Base-by-base conservation (phyloP, 352 stramenopile genomes). In the Peronospora belbahrii region DNA sequence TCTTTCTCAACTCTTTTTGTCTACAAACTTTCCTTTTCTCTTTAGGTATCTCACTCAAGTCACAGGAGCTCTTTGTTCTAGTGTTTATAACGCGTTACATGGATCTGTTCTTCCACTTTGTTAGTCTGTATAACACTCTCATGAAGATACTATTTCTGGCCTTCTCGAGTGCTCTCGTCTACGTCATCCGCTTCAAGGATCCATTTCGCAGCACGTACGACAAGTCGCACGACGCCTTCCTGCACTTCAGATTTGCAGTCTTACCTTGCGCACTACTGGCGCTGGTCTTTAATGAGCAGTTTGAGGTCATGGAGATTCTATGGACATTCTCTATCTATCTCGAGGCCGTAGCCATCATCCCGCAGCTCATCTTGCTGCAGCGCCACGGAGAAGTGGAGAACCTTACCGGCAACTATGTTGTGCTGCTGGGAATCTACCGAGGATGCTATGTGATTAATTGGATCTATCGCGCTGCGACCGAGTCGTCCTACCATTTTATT, bases 301-400 rank as follows among this genome's bases (percentile, higher is more conserved):
- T 95, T 32, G 68, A 88, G 65, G 69, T 96, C 45, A 80, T 96
- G 59, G 85, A 93, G 41, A 93, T 97, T 55, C 73, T 98, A 3
- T 99, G 97, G 97, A 98, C 89, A 7, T 99, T 99, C 64, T 98
- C 94, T 19, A 98, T 99, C 57, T 99, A 98, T 68, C 78, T 99
- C 23, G 97, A 99, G 67, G 81, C 94, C 14, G 81, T 99, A 42
- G 94, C 96, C 19, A 99, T 99, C 61, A 85, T 99, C 43, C 97
- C 97, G 39, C 97, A 99, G 74, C 78, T 99, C 22, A 98, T 99
- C 43, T 74, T 99, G 34, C 80, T 99, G 45, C 96, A 99, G 73
- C 88, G 96, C 25, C 97, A 98, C 52, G 83, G 94, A 38, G 96
- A 99, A 69, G 94, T 99, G 6, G 96, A 98, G 70, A 99, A 98